Base-by-base conservation (phyloP, 2,329 filamentous ascomycete genomes). In the Talaromyces sp. region DNA sequence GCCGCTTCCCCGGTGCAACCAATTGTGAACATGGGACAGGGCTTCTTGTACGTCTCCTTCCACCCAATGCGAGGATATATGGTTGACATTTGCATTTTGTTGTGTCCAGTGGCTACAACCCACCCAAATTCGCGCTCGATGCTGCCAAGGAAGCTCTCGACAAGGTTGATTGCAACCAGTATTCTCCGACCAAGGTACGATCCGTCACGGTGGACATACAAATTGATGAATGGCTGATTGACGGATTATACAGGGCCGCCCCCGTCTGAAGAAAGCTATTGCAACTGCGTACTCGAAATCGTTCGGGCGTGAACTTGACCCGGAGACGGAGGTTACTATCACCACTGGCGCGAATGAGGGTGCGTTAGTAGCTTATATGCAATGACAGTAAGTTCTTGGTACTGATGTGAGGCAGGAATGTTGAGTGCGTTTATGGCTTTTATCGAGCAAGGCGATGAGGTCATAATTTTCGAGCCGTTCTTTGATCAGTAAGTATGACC, bases 391-490 rank as follows among this genome's bases (percentile, higher is more conserved):
- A 3, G n/a, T n/a, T 11, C 17, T 43, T 37, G 15, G 11, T 13
- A 50, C 52, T 68, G 25, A 68, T 50, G 58, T 22, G 31, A 13
- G 47, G 3, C 65, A 86, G 87, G 92, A 72, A 98, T 98, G 92
- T 84, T 99, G 69, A 94, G 91, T 75, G 95, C 93, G 0, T 98
- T 99, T 75, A 98, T 99, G 95, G 95, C 87, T 2, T 99, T 99
- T 72, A 88, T 99, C 66, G 95, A 99, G 79, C 86, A 87, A 0
- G 95, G 92, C 13, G 95, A 99, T 74, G 95, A 99, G 78, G 95
- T 97, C 69, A 97, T 99, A 70, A 86, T 99, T 64, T 97, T 99
- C 76, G 95, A 99, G 81, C 95, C 95, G 11, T 99, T 97, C 81
- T 99, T 98, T 76, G 95, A 99, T 79, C 95, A 99, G 88, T 91